Conservation (phyloP, 345 rosid species). For the Xanthoceras sorbifolium region DNA sequence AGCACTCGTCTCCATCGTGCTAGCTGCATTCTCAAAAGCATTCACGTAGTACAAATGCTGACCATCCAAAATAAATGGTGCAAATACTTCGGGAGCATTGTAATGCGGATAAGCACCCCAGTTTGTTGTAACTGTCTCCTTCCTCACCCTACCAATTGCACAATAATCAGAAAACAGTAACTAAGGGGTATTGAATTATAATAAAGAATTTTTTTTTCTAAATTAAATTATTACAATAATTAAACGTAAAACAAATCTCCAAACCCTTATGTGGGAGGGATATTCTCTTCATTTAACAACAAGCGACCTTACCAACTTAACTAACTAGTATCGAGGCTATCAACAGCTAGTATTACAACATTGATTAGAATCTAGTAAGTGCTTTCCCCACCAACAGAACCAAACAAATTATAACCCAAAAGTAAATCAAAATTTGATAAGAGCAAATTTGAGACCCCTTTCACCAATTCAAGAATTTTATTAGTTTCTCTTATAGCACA, state of each 20-base stretch:
- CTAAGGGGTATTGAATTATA: not conserved
- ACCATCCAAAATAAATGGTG: conserved; percentile 82
- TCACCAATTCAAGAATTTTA: not conserved
- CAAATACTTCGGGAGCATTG: conserved; percentile 80
- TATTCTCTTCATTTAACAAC: no score
- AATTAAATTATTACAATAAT: no score
- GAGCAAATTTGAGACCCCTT: not conserved
- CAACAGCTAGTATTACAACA: not conserved
- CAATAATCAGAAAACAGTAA: conserved; percentile 17
- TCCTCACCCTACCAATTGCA: conserved; percentile 47
- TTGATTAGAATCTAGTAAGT: not conserved
- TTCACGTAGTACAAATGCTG: conserved; percentile 78
- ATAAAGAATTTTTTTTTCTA: not conserved
- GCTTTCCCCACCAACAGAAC: not conserved
- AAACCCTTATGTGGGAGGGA: no score
- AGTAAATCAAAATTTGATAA: not conserved
- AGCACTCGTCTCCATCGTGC: conserved; percentile 92
- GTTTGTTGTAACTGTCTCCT: conserved; percentile 64
- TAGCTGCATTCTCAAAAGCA: conserved; percentile 92
- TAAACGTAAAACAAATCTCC: no score
- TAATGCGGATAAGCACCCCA: conserved; percentile 99
- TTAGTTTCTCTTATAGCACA: not conserved
- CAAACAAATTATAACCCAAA: not conserved
- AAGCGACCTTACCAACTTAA: not conserved
- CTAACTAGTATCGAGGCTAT: no score